These are phyloP conservation scores for Annulohypoxylon truncatum DNA, from an alignment of 2,329 filamentous ascomycete species.

Conservation along the genomic window DNA sequence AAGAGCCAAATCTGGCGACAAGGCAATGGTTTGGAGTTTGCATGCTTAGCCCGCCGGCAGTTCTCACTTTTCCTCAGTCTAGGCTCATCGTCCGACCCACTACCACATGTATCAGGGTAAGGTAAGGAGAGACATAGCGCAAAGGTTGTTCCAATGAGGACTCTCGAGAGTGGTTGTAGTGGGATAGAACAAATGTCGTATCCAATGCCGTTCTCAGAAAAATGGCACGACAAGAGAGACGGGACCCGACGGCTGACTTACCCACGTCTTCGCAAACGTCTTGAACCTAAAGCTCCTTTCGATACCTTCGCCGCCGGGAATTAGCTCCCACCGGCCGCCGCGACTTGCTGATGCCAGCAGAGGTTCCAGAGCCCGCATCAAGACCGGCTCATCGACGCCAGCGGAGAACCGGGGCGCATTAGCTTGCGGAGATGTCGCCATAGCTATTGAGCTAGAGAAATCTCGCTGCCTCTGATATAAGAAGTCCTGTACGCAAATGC, in stretches of 20 bases:
- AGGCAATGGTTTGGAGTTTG: constrained; percentile 9
- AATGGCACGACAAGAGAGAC: constrained; percentile 12
- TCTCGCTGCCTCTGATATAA: constrained; percentile 18
- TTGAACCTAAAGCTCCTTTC: constrained; percentile 73
- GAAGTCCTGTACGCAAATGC: constrained; percentile 16
- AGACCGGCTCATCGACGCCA: constrained; percentile 56
- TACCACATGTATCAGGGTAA: neutral
- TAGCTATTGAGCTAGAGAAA: constrained; percentile 32
- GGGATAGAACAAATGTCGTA: constrained; percentile 23
- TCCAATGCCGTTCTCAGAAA: constrained; percentile 13
- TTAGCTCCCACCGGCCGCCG: constrained; percentile 62
- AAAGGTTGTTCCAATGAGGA: constrained; percentile 17
- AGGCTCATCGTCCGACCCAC: neutral
- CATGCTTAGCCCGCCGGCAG: constrained; percentile 13
- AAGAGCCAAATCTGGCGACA: constrained; percentile 12
- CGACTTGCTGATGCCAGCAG: constrained; percentile 49
- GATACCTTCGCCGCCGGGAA: constrained; percentile 63
- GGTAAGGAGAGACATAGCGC: constrained; percentile 11
- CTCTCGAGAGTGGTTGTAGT: constrained; percentile 5
- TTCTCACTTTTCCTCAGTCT: constrained; percentile 6
- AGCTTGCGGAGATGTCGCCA: constrained; percentile 14
- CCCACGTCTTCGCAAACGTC: constrained; percentile 74
- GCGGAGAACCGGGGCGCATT: constrained; percentile 54
- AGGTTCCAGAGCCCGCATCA: constrained; percentile 52
- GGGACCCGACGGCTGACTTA: constrained; percentile 50